Evolutionary conservation across 805 yeast species (phyloP).

Genomic region (Komagataella kurtzmanii): DNA sequence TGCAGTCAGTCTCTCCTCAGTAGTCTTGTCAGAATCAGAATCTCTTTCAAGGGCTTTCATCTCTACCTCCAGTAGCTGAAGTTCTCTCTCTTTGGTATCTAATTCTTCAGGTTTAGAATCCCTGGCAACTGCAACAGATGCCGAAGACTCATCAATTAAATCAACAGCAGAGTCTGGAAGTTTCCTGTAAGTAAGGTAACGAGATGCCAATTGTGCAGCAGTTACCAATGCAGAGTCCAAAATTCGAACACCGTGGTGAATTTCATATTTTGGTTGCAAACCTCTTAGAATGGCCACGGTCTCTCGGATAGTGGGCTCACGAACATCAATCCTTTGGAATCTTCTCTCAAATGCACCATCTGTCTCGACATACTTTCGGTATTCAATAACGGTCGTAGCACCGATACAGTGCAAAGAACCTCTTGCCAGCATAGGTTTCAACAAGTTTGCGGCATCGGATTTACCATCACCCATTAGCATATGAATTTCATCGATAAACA

Average conservation of each 20-base stretch:
- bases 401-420: conserved; percentile 96
- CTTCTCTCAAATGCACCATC: conserved; percentile 99
- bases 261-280: conserved; percentile 85
- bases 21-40: conserved; percentile 67
- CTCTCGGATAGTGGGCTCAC: conserved; percentile 84
- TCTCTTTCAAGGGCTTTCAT: conserved; percentile 96
- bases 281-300: conserved; percentile 96
- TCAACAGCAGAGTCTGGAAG: conserved; percentile 97
- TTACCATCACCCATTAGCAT: conserved; percentile 99
- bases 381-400: conserved; percentile 93
- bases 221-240: conserved; percentile 88
- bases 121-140: conserved; percentile 94
- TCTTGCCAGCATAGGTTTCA: conserved; percentile 95
- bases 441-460: conserved; percentile 89
- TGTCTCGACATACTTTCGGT: conserved; percentile 82
- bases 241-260: conserved; percentile 95
- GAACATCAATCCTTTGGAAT: conserved; percentile 93
- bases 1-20: conserved; percentile 71
- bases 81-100: conserved; percentile 85
- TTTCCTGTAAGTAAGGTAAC: conserved; percentile 90
- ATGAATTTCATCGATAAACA: conserved; percentile 95
- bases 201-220: conserved; percentile 88
- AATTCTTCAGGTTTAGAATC: conserved; percentile 96
- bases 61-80: conserved; percentile 87
- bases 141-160: conserved; percentile 90